Conservation (phyloP, 2,329 filamentous ascomycete genomes). For the Karstenula rhodostoma region DNA sequence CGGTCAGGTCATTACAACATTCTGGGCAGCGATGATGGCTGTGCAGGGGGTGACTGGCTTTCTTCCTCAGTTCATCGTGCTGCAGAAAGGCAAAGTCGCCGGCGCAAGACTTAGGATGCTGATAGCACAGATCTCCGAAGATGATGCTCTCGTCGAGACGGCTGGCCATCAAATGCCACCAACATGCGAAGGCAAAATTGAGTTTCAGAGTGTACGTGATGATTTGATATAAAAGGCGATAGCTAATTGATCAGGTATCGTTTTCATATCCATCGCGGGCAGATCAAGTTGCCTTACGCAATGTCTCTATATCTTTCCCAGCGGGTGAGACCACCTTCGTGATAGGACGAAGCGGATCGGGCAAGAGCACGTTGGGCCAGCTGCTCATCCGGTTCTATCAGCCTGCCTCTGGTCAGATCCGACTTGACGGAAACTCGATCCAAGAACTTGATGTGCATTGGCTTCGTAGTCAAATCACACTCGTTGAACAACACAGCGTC, state of each 20-base stretch:
- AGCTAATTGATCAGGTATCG: constrained; percentile 65
- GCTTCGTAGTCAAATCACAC: constrained; percentile 78
- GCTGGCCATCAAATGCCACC: constrained; percentile 33
- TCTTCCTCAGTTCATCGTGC: constrained; percentile 76
- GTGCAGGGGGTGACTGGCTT: constrained; percentile 78
- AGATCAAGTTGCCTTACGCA: constrained; percentile 65
- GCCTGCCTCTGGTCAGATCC: constrained; percentile 69
- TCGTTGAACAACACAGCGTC: constrained; percentile 83
- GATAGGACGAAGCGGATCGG: constrained; percentile 86
- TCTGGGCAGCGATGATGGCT: constrained; percentile 81
- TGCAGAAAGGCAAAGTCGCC: constrained; percentile 82
- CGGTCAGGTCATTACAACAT: constrained; percentile 79
- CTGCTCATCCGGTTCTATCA: constrained; percentile 81
- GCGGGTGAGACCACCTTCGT: constrained; percentile 79
- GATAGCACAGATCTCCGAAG: constrained; percentile 48
- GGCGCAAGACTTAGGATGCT: constrained; percentile 66
- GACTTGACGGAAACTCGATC: constrained; percentile 72
- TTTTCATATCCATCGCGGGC: constrained; percentile 83
- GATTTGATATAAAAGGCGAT: background rate
- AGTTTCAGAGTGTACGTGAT: constrained; percentile 70
- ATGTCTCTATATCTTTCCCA: constrained; percentile 73
- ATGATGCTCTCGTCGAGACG: constrained; percentile 23
- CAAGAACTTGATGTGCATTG: constrained; percentile 71
- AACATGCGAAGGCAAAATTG: constrained; percentile 71
- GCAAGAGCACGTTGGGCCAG: constrained; percentile 88